Evolutionary conservation across 768 basidiomycete genomes (phyloP).

Genomic region (Lyophyllum decastes): DNA sequence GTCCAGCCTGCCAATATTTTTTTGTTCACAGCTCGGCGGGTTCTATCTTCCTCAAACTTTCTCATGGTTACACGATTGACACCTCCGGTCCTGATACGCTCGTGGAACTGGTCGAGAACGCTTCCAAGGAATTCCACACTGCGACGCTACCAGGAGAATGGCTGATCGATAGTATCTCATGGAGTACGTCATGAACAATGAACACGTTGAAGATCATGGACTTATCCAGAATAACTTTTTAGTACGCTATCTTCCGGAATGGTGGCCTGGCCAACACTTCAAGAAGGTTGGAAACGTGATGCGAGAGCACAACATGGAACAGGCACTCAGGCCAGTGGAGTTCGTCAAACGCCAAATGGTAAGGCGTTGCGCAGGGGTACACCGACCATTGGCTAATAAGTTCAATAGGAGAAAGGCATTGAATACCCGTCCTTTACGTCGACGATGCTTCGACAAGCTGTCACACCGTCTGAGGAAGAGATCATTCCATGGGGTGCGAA

Average conservation of each 20-base stretch:
- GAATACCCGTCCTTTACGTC: slow-evolving; percentile 19
- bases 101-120: slow-evolving; percentile 13
- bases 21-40: slow-evolving; percentile 8
- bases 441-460: slow-evolving; percentile 13
- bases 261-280: slow-evolving; percentile 20
- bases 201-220: not conserved
- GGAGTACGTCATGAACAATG: slow-evolving; percentile 2
- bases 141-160: slow-evolving; percentile 15
- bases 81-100: slow-evolving; percentile 10
- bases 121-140: slow-evolving; percentile 13
- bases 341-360: slow-evolving; percentile 21
- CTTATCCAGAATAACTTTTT: too few relatives aligned
- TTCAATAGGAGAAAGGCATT: slow-evolving; percentile 9
- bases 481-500: slow-evolving; percentile 18
- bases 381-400: not conserved
- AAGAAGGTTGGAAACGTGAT: slow-evolving; percentile 17
- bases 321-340: slow-evolving; percentile 17
- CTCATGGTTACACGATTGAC: slow-evolving; percentile 19
- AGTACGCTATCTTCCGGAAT: slow-evolving; percentile 19
- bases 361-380: not conserved
- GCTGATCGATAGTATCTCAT: slow-evolving; percentile 14
- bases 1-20: not conserved
- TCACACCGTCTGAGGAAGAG: slow-evolving; percentile 14
- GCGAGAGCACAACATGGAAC: slow-evolving; percentile 17
- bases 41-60: slow-evolving; percentile 19